Evolutionary conservation across 805 yeast genomes (phyloP), one percentile per base, ranked within the genome.

Genomic region (Cyberlindnera xishuangbannaensis): DNA sequence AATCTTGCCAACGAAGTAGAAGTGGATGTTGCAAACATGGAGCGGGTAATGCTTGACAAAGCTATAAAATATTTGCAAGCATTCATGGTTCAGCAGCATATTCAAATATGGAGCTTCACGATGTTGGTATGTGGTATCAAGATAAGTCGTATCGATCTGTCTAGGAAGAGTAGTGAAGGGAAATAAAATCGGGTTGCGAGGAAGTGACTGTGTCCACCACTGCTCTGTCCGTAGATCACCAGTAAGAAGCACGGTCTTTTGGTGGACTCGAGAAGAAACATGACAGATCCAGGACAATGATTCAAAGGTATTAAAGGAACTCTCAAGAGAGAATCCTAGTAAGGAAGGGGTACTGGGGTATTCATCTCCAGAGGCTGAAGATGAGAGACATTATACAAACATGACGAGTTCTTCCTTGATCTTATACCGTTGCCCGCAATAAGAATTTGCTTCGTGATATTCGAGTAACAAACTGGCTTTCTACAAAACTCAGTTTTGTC

Each of bases 221-320:
- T 40, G 28, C 47, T 76, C 82, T 6, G 78, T 78, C 18, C 80
- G 55, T 8, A 73, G 35, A 45, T 76, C 83, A 2, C 82, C 83
- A 0, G 82, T 75, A 19, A 64, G 57, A 7, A 76, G 55, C 1
- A 75, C 66, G 0, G 72, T 49, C 8, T 38, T 36, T 11, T 31
- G 25, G 1, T 32, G 27, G 12, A 53, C 38, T 69, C 70, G 2
- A 76, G 36, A 18, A 76, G 58, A 36, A 71, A 68, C 76, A 76
- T 71, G 3, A 64, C 60, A 4, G 78, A 62, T 4, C 82, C 83
- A 10, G 78, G 73, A 45, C 83, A 76, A 43, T 76, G 83, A 45
- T 74, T 64, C 1, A 76, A 65, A 6, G 65, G 65, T 3, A 76
- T 58, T 18, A 69, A 45, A 2, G 74, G 66, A 2, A 75, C 51